These are phyloP conservation scores for Serpula lacrymans DNA, from an alignment of 768 basidiomycete genomes.

Conservation along the genomic window DNA sequence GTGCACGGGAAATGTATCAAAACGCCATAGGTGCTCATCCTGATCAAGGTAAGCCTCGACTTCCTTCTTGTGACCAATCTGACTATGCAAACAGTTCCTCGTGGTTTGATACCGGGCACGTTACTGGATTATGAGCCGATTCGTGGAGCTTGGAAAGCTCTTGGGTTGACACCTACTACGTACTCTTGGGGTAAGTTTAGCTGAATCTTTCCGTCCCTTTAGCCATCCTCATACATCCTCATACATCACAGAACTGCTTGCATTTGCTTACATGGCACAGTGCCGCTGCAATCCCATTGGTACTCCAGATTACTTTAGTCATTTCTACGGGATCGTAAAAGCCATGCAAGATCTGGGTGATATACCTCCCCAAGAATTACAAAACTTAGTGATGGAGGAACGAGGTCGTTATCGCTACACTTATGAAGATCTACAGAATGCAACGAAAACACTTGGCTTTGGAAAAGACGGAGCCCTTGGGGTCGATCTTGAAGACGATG, in stretches of 20 bases:
- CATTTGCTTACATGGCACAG: slow-evolving; percentile 79
- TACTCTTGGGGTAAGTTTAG: slow-evolving; percentile 62
- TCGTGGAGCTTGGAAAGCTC: slow-evolving; percentile 37
- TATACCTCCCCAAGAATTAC: slow-evolving; percentile 43
- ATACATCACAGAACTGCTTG: slow-evolving; percentile 53
- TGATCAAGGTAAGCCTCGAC: slow-evolving; percentile 57
- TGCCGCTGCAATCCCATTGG: slow-evolving; percentile 73
- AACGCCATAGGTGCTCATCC: slow-evolving; percentile 71
- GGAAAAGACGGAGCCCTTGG: slow-evolving; percentile 53
- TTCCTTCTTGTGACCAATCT: slow-evolving; percentile 1
- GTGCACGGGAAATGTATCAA: slow-evolving; percentile 69
- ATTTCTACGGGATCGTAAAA: slow-evolving; percentile 49
- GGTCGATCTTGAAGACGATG: slow-evolving; percentile 69
- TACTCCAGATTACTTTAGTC: slow-evolving; percentile 63
- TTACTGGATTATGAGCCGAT: slow-evolving; percentile 40
- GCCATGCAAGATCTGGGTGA: slow-evolving; percentile 48
- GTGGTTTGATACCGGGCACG: slow-evolving; percentile 43
- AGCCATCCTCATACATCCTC: slow-evolving; percentile 4
- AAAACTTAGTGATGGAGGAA: slow-evolving; percentile 59
- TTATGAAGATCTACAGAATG: slow-evolving; percentile 46
- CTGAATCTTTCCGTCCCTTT: background rate
- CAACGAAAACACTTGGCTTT: slow-evolving; percentile 59
- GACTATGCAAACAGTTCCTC: slow-evolving; percentile 42
- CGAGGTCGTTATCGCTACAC: slow-evolving; percentile 63
- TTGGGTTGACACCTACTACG: slow-evolving; percentile 67